phyloP scores from a whole-genome alignment of 257 asterid genomes.

The Solanum pinnatisectum region DNA sequence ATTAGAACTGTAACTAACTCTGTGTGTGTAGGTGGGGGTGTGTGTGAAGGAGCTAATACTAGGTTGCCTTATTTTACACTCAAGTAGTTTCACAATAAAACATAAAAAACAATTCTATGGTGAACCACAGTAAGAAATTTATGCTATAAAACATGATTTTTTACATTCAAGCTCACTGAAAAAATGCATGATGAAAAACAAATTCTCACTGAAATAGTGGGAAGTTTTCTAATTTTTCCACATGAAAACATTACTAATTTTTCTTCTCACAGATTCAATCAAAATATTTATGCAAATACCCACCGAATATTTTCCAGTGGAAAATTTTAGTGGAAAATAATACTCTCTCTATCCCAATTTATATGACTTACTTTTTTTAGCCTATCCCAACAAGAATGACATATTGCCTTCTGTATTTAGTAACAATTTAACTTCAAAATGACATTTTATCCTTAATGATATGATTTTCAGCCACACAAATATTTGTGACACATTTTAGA shows the following conservation, averaged over 20 bases:
- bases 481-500: too few relatives aligned
- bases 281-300: neutral
- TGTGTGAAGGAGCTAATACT: neutral
- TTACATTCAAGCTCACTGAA: neutral
- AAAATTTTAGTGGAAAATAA: neutral
- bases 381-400: neutral
- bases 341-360: too few relatives aligned
- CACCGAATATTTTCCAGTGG: neutral
- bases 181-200: neutral
- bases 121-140: neutral
- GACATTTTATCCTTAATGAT: neutral
- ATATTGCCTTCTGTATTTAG: too few relatives aligned
- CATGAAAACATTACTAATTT: neutral
- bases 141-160: neutral
- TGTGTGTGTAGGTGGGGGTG: too few relatives aligned
- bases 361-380: neutral
- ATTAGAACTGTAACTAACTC: neutral
- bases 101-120: neutral
- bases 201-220: neutral
- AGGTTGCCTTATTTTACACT: slow-evolving; percentile 26
- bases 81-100: neutral
- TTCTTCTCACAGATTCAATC: neutral
- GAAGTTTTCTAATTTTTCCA: neutral
- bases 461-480: neutral
- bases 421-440: neutral